These are phyloP conservation scores for Rosa persica DNA, from an alignment of 306 rosid genomes.

Conservation along the genomic window DNA sequence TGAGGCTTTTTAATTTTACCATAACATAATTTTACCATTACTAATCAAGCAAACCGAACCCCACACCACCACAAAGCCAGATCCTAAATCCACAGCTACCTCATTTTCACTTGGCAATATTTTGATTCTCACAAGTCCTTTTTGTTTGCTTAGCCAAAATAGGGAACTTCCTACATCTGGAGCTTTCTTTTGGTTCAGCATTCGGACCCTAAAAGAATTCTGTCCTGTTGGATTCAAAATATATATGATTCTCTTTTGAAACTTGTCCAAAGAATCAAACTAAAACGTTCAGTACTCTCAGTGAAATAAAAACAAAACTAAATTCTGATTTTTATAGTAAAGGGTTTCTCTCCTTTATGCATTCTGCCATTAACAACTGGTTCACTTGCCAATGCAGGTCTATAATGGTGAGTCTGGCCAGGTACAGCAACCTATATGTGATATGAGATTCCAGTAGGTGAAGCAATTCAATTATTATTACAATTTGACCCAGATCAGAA, in stretches of 20 bases:
- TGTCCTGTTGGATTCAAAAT: not conserved
- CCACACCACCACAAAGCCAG: slow-evolving; percentile 30
- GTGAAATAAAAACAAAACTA: not conserved
- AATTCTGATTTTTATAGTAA: not conserved
- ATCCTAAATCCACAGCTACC: slow-evolving; percentile 43
- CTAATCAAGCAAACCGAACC: slow-evolving; percentile 40
- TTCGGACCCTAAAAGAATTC: not conserved
- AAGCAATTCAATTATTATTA: slow-evolving; percentile 16
- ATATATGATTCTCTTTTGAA: not conserved
- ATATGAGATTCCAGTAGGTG: slow-evolving; percentile 4
- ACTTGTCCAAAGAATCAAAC: not conserved
- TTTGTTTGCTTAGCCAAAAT: slow-evolving; percentile 41
- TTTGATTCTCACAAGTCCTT: slow-evolving; percentile 36
- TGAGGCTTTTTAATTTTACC: not conserved
- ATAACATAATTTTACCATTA: slow-evolving; percentile 34
- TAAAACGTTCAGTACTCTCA: not conserved
- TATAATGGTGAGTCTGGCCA: slow-evolving; percentile 14
- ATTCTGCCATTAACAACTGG: not conserved
- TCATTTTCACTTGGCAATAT: slow-evolving; percentile 34
- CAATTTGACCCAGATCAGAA: not conserved
- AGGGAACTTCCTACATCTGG: slow-evolving; percentile 18
- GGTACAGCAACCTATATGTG: slow-evolving; percentile 5
- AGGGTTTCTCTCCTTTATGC: not conserved
- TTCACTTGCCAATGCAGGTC: slow-evolving; percentile 19
- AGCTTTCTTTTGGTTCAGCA: slow-evolving; percentile 7